Base-by-base conservation (phyloP, 176 grass and related monocot species). In the Chloris gayana region DNA sequence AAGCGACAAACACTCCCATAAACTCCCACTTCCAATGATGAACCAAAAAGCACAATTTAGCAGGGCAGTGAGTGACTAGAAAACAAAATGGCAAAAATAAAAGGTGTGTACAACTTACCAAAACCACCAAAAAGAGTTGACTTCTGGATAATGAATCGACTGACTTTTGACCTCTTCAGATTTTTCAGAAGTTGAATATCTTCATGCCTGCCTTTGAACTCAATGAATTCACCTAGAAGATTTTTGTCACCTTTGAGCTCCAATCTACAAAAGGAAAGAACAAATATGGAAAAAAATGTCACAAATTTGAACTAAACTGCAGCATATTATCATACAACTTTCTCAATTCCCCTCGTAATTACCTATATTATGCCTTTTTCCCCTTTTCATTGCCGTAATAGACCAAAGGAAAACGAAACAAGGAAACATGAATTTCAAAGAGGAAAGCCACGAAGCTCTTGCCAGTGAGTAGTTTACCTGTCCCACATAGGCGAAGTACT, bases 401-500 rank as follows among this genome's bases (percentile, higher is more conserved):
- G 1, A 63, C 39, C 22, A 56, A 68, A 53, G 33, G 19, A 34
- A n/a, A 46, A 42, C 1, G 0, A 3, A 58, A 38, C 14, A 69
- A 32, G 44, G 49, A 19, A 29, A 45, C 6, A 6, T 21, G 15
- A 9, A 24, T 38, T 7, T 49, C 69, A 26, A 54, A 7, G 17
- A 53, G 56, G 21, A 69, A 14, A 76, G 25, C 35, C 42, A 71
- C n/a, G 29, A 65, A 24, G 56, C 11, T 14, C 2, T 29, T 61
- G n/a, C 10, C 25, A 61, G 12, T 61, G 2, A 70, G 17, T 58
- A 54, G 14, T 58, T 69, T 87, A 98, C 95, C 95, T 85, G 85
- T 98, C 95, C 95, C 95, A 95, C 92, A 98, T 95, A 69, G 95
- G 95, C 14, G 95, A 93, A 61, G 95, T 89, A 50, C 88, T 91